These are phyloP conservation scores for Misopates orontium DNA, from an alignment of 257 asterid species.

Conservation along the genomic window DNA sequence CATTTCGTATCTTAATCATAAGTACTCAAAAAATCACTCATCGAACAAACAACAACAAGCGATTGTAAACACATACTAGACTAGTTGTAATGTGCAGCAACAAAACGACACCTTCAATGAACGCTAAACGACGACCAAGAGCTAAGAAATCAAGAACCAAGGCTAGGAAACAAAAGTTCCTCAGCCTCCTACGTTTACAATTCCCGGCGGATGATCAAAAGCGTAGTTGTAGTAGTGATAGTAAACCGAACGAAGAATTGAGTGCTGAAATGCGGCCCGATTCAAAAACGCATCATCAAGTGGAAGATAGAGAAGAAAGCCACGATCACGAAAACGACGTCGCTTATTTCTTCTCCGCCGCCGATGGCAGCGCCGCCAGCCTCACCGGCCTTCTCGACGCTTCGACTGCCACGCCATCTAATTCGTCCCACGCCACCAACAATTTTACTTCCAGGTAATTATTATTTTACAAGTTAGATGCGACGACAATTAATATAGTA, in stretches of 20 bases:
- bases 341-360: slow-evolving; percentile 64
- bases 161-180: slow-evolving; percentile 62
- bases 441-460: slow-evolving; percentile 36
- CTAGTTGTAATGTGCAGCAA: slow-evolving; percentile 3
- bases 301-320: slow-evolving; percentile 44
- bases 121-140: slow-evolving; percentile 36
- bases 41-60: no score
- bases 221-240: no score
- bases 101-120: slow-evolving; percentile 30
- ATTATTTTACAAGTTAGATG: neutral
- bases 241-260: no score
- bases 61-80: no score
- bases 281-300: slow-evolving; percentile 16
- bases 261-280: slow-evolving; percentile 22
- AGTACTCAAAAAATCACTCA: neutral
- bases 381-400: slow-evolving; percentile 61
- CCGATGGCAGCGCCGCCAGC: slow-evolving; percentile 66
- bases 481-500: no score
- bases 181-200: slow-evolving; percentile 76
- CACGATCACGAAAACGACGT: slow-evolving; percentile 75
- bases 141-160: slow-evolving; percentile 35
- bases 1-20: neutral
- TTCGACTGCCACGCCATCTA: slow-evolving; percentile 40
- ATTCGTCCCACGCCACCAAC: slow-evolving; percentile 38
- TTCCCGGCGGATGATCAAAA: slow-evolving; percentile 40